phyloP scores from a whole-genome alignment of 2,329 filamentous ascomycete species.

The Chrysosphaeria jannelii region DNA sequence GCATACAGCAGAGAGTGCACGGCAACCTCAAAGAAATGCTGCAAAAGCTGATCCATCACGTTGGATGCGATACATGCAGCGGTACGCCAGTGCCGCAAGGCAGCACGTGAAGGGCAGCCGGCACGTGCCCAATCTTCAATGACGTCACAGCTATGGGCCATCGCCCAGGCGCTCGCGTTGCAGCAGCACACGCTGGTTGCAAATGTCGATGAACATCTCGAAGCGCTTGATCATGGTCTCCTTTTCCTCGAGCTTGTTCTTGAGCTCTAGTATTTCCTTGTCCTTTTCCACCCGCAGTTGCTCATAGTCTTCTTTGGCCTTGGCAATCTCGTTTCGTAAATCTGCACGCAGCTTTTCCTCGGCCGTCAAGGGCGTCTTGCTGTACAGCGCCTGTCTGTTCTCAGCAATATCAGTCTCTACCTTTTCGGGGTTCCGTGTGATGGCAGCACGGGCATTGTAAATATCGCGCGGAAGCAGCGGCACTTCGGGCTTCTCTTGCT shows the following conservation, averaged over 20 bases:
- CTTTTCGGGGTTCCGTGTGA: constrained; percentile 32
- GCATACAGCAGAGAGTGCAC: constrained; percentile 71
- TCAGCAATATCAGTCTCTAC: constrained; percentile 27
- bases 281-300: constrained; percentile 23
- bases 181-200: constrained; percentile 33
- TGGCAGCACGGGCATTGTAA: constrained; percentile 35
- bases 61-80: too few relatives aligned
- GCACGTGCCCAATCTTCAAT: too few relatives aligned
- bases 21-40: constrained; percentile 51
- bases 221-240: constrained; percentile 30
- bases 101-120: too few relatives aligned
- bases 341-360: constrained; percentile 34
- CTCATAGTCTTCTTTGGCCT: constrained; percentile 23
- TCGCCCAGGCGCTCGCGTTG: constrained; percentile 21
- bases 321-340: constrained; percentile 26
- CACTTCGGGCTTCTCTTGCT: constrained; percentile 30
- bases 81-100: too few relatives aligned
- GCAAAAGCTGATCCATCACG: too few relatives aligned
- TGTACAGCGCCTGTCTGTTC: constrained; percentile 31
- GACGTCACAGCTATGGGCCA: too few relatives aligned
- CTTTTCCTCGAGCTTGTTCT: constrained; percentile 29
- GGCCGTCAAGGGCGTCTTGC: constrained; percentile 29
- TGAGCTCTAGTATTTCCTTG: constrained; percentile 26
- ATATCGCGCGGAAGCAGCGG: constrained; percentile 33
- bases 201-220: constrained; percentile 41